These are phyloP conservation scores for Gillenia trifoliata DNA, from an alignment of 306 rosid species.

Conservation along the genomic window DNA sequence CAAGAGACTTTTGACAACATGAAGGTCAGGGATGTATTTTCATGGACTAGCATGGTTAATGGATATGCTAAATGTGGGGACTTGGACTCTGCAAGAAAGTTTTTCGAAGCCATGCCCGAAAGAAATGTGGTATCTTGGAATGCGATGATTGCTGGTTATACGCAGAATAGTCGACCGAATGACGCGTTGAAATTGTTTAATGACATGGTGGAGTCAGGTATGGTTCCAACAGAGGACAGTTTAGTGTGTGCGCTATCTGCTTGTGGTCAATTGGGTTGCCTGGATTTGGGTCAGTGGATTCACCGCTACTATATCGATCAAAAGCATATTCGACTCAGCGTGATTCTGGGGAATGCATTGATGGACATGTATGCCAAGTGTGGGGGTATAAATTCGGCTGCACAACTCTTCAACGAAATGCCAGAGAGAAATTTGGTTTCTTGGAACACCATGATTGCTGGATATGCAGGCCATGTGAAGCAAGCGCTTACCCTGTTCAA, in stretches of 20 bases:
- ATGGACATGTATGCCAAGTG: slow-evolving; percentile 80
- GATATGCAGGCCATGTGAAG: slow-evolving; percentile 53
- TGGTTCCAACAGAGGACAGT: slow-evolving; percentile 51
- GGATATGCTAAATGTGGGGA: slow-evolving; percentile 71
- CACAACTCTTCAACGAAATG: slow-evolving; percentile 44
- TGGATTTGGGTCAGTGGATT: slow-evolving; percentile 58
- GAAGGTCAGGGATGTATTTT: slow-evolving; percentile 57
- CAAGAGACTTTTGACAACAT: slow-evolving; percentile 49
- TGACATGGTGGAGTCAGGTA: slow-evolving; percentile 41
- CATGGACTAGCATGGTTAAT: slow-evolving; percentile 77
- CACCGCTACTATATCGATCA: slow-evolving; percentile 30
- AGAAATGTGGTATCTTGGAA: slow-evolving; percentile 68
- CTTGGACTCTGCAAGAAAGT: slow-evolving; percentile 53
- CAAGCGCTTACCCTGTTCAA: slow-evolving; percentile 52
- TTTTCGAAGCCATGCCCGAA: slow-evolving; percentile 57
- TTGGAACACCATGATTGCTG: slow-evolving; percentile 30
- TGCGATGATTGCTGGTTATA: slow-evolving; percentile 68
- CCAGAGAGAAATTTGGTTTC: slow-evolving; percentile 2
- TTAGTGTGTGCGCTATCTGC: slow-evolving; percentile 74
- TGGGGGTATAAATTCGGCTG: slow-evolving; percentile 52
- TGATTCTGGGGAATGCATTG: slow-evolving; percentile 54
- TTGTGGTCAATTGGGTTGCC: slow-evolving; percentile 59
- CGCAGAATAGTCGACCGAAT: slow-evolving; percentile 61
- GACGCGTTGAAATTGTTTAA: slow-evolving; percentile 61
- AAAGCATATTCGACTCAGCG: slow-evolving; percentile 25